Percentiles rank a stretch among this genome's conserved stretches.
Evolutionary conservation across 2,329 filamentous ascomycete genomes (phyloP).

Genomic region (Talaromyces albobiverticillius): DNA sequence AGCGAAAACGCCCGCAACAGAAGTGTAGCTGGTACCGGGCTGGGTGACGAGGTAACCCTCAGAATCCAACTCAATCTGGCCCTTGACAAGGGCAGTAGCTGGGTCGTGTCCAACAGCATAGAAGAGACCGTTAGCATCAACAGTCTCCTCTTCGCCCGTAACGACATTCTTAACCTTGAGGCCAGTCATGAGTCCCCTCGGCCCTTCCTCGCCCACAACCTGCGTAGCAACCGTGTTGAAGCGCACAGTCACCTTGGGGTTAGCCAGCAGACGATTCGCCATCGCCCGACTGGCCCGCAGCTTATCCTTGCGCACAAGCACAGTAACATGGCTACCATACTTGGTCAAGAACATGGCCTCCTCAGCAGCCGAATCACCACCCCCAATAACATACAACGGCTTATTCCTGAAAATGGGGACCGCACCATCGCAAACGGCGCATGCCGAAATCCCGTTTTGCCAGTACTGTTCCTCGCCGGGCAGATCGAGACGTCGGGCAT

Average conservation of each 20-base stretch:
- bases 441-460: constrained; percentile 95
- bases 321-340: constrained; percentile 92
- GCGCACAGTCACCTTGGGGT: constrained; percentile 87
- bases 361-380: constrained; percentile 94
- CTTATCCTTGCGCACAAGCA: constrained; percentile 83
- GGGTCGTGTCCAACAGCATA: constrained; percentile 98
- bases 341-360: constrained; percentile 97
- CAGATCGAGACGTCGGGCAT: constrained; percentile 77
- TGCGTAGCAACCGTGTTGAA: constrained; percentile 81
- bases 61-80: constrained; percentile 79
- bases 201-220: constrained; percentile 77
- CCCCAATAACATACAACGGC: constrained; percentile 91
- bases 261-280: constrained; percentile 74
- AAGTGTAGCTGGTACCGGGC: constrained; percentile 85
- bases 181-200: constrained; percentile 77
- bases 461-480: constrained; percentile 92
- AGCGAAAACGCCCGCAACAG: constrained; percentile 87
- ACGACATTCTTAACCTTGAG: constrained; percentile 76
- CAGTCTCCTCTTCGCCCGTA: constrained; percentile 74
- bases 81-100: constrained; percentile 86
- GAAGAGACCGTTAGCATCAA: constrained; percentile 89
- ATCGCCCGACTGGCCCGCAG: constrained; percentile 89
- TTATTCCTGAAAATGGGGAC: constrained; percentile 97
- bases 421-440: constrained; percentile 94
- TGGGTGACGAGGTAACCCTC: constrained; percentile 90